These are phyloP conservation scores for Skeletonema menzelii DNA, from an alignment of 108 stramenopile genomes.

Conservation along the genomic window DNA sequence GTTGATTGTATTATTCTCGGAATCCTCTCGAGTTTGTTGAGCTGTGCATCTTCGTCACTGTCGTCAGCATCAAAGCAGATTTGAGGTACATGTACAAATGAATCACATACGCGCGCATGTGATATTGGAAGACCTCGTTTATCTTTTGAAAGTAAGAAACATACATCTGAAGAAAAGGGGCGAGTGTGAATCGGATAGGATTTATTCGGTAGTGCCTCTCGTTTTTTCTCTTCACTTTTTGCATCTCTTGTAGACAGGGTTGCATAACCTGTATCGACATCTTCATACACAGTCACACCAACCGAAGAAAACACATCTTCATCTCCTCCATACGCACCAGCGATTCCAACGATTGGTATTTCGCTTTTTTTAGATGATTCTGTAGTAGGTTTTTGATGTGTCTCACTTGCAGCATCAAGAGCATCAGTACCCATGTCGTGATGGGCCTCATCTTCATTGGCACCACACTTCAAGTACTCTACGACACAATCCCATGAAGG, in stretches of 20 bases:
- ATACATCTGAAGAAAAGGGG: conserved; percentile 32
- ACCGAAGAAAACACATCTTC: conserved; percentile 32
- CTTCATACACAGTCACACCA: conserved; percentile 30
- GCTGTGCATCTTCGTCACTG: not conserved
- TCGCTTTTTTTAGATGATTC: not conserved
- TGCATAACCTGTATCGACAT: conserved; percentile 21
- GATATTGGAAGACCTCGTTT: conserved; percentile 54
- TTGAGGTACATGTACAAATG: conserved; percentile 80
- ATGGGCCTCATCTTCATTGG: not conserved
- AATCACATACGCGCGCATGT: conserved; percentile 61
- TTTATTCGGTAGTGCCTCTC: not conserved
- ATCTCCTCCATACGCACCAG: conserved; percentile 48
- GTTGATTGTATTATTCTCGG: conserved; percentile 15
- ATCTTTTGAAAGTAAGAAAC: conserved; percentile 46
- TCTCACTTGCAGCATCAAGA: not conserved
- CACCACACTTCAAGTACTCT: conserved; percentile 37
- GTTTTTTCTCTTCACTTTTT: not conserved
- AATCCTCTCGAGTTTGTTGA: not conserved
- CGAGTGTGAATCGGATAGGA: conserved; percentile 39
- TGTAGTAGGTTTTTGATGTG: not conserved
- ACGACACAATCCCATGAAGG: conserved; percentile 58
- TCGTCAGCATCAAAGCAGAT: conserved; percentile 30
- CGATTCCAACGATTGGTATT: conserved; percentile 42
- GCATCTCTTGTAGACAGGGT: conserved; percentile 4
- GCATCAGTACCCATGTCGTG: not conserved